Evolutionary conservation across 345 rosid genomes (phyloP).

Genomic region (Combretum micranthum): DNA sequence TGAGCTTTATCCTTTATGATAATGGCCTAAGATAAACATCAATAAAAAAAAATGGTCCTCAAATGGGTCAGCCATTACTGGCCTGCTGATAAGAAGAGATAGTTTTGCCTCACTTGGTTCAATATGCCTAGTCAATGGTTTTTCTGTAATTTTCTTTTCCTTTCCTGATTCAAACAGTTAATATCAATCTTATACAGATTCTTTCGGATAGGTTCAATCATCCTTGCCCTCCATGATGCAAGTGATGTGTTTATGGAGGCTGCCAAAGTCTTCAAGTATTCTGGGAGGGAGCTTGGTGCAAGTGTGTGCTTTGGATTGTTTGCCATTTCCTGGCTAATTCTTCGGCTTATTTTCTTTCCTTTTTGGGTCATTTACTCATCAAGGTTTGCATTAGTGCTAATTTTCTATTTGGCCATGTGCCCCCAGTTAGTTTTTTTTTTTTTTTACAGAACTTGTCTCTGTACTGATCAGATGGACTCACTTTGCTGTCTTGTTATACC

Average conservation of each 20-base stretch:
- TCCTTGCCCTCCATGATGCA: constrained; percentile 88
- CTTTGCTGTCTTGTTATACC: constrained; percentile 3
- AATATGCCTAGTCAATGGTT: too few relatives aligned
- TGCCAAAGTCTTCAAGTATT: constrained; percentile 85
- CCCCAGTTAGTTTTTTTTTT: constrained; percentile 4
- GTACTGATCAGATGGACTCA: constrained; percentile 11
- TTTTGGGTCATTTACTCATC: constrained; percentile 75
- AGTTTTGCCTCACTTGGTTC: too few relatives aligned
- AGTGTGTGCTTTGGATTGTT: constrained; percentile 88
- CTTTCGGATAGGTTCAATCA: constrained; percentile 72
- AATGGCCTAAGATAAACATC: too few relatives aligned
- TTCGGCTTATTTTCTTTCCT: constrained; percentile 86
- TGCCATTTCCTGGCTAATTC: constrained; percentile 83
- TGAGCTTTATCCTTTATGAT: too few relatives aligned
- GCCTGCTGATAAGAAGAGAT: too few relatives aligned
- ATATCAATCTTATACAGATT: constrained; percentile 35
- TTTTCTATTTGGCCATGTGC: too few relatives aligned
- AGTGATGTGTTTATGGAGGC: constrained; percentile 89
- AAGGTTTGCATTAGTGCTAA: constrained; percentile 40
- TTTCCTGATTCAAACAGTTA: background rate
- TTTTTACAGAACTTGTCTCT: background rate
- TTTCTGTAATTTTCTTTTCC: too few relatives aligned
- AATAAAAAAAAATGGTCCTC: too few relatives aligned
- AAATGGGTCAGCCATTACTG: too few relatives aligned
- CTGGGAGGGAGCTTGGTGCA: constrained; percentile 82